Conservation (phyloP, 2,329 filamentous ascomycete genomes). For the Alternaria tenuissima region DNA sequence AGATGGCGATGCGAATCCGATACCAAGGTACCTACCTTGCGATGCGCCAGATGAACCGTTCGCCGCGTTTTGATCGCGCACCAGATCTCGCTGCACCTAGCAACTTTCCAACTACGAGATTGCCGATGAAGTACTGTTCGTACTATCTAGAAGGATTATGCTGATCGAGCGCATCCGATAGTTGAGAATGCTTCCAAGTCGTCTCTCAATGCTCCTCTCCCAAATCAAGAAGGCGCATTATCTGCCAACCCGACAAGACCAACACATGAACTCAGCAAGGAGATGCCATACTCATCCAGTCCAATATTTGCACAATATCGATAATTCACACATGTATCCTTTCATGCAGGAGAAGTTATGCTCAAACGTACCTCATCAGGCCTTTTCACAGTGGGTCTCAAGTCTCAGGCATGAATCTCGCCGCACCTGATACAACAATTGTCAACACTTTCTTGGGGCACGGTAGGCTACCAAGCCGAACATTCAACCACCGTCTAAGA, state of each 20-base stretch:
- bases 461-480: constrained; percentile 15
- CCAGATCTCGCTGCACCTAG: neutral
- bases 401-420: constrained; percentile 18
- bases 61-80: neutral
- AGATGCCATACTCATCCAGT: neutral
- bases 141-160: neutral
- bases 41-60: neutral
- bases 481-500: constrained; percentile 1
- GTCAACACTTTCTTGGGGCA: constrained; percentile 14
- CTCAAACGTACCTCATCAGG: constrained; percentile 2
- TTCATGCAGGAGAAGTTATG: constrained; percentile 13
- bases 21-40: neutral
- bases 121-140: neutral
- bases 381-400: constrained; percentile 8
- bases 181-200: neutral
- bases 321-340: constrained; percentile 3
- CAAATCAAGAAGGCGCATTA: neutral
- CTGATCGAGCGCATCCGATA: neutral
- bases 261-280: neutral
- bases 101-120: neutral
- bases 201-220: neutral
- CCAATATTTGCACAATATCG: neutral
- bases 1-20: no score
- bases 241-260: neutral
- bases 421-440: constrained; percentile 24